These are phyloP conservation scores for Xanthoconium purpureum DNA, from an alignment of 768 basidiomycete genomes.

Conservation along the genomic window DNA sequence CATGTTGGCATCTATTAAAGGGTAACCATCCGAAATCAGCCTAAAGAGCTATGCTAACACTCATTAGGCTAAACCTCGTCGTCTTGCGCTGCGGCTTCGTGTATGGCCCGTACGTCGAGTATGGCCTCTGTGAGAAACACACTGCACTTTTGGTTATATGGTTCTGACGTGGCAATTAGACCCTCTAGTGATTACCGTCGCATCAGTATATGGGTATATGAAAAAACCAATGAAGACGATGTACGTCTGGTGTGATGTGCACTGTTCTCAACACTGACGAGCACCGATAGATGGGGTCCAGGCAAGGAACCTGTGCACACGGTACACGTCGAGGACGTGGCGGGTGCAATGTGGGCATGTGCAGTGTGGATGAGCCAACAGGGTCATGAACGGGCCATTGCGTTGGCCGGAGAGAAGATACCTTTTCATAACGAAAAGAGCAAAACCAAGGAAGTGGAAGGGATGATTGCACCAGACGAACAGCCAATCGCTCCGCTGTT, in stretches of 20 bases:
- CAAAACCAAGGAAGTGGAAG: slow-evolving; percentile 61
- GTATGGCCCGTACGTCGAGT: slow-evolving; percentile 80
- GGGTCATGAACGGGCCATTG: slow-evolving; percentile 63
- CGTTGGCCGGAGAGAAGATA: slow-evolving; percentile 43
- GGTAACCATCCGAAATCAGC: slow-evolving; percentile 40
- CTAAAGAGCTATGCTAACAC: slow-evolving; percentile 5
- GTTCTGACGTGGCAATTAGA: slow-evolving; percentile 41
- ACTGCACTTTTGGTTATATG: slow-evolving; percentile 6
- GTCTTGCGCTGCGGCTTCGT: slow-evolving; percentile 71
- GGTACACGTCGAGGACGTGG: slow-evolving; percentile 74
- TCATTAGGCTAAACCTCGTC: slow-evolving; percentile 69
- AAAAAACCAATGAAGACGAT: slow-evolving; percentile 84
- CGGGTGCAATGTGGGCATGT: slow-evolving; percentile 72
- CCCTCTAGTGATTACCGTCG: slow-evolving; percentile 68
- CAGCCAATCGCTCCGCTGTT: slow-evolving; percentile 75
- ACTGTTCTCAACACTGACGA: slow-evolving; percentile 6
- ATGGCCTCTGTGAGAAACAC: slow-evolving; percentile 55
- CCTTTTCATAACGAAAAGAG: slow-evolving; percentile 58
- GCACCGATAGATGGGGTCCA: slow-evolving; percentile 63
- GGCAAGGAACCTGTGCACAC: slow-evolving; percentile 75
- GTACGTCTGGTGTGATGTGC: slow-evolving; percentile 40
- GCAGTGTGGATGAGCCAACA: slow-evolving; percentile 70
- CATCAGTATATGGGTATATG: slow-evolving; percentile 76
- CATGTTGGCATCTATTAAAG: slow-evolving; percentile 67
- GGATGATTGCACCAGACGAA: slow-evolving; percentile 52